Evolutionary conservation across 2,329 filamentous ascomycete genomes (phyloP).

Genomic region (Penicillium sp.): DNA sequence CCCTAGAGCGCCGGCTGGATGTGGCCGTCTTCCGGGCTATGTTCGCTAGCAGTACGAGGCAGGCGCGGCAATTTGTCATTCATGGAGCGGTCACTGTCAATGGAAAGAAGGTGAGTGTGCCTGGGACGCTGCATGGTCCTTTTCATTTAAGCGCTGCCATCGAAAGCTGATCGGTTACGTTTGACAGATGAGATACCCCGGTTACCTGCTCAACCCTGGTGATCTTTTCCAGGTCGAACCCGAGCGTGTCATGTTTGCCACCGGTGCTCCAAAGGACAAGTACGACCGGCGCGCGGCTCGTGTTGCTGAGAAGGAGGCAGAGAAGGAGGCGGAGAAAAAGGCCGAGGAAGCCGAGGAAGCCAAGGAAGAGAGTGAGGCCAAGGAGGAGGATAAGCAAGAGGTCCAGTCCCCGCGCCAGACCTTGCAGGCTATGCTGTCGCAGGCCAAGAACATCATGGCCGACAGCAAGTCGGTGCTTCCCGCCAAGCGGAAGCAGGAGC

Average conservation of each 20-base stretch:
- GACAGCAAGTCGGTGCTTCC: constrained; percentile 47
- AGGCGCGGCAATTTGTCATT: constrained; percentile 87
- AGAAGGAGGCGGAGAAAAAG: constrained; percentile 24
- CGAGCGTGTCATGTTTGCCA: constrained; percentile 79
- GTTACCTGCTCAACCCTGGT: constrained; percentile 89
- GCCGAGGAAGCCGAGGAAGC: constrained; percentile 24
- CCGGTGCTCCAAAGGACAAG: constrained; percentile 60
- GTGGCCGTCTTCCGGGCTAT: constrained; percentile 88
- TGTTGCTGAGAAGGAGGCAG: too few relatives aligned
- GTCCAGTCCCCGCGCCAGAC: constrained; percentile 39
- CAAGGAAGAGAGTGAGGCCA: constrained; percentile 32
- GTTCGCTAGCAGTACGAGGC: constrained; percentile 85
- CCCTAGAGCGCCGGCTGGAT: constrained; percentile 80
- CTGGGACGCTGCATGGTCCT: neutral
- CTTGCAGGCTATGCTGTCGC: constrained; percentile 47
- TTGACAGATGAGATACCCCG: constrained; percentile 76
- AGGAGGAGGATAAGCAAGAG: constrained; percentile 43
- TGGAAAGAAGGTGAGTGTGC: constrained; percentile 62
- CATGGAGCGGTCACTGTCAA: constrained; percentile 94
- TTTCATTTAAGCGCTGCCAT: too few relatives aligned
- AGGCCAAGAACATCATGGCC: constrained; percentile 54
- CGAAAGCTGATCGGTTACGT: too few relatives aligned
- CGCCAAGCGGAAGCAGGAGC: constrained; percentile 64
- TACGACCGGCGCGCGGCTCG: constrained; percentile 34
- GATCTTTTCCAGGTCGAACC: constrained; percentile 96